A percentile compares a stretch with the other conserved stretches of the same genome.
Conservation (phyloP, 2,329 filamentous ascomycete species). For the Geoglossum cookeanum region DNA sequence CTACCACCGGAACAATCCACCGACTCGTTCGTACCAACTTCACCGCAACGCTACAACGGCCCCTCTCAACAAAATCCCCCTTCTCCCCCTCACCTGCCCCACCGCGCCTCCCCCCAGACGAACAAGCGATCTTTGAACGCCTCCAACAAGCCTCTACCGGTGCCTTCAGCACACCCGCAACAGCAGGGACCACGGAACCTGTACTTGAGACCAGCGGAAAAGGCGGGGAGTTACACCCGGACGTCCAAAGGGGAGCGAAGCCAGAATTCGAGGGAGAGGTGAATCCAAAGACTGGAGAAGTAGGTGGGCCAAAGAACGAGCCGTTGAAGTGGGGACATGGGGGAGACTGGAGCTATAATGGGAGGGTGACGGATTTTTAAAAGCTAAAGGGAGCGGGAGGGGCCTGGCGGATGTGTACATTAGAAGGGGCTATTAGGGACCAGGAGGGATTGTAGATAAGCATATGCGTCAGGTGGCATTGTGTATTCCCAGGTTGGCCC, state of each 20-base stretch:
- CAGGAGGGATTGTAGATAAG: too few species aligned
- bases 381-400: too few species aligned
- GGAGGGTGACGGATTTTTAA: conserved; percentile 79
- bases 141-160: conserved; percentile 62
- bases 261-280: conserved; percentile 86
- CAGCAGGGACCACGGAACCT: conserved; percentile 24
- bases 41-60: conserved; percentile 14
- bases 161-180: conserved; percentile 49
- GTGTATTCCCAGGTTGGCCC: too few species aligned
- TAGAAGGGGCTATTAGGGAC: too few species aligned
- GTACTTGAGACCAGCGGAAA: conserved; percentile 28
- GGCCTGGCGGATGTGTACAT: too few species aligned
- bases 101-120: conserved; percentile 67
- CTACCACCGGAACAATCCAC: not conserved
- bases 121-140: conserved; percentile 79
- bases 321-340: conserved; percentile 65
- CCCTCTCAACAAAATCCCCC: conserved; percentile 22
- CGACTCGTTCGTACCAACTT: not conserved
- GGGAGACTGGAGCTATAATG: conserved; percentile 87
- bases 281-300: conserved; percentile 87
- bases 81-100: conserved; percentile 29
- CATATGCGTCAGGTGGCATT: too few species aligned
- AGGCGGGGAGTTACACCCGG: conserved; percentile 48
- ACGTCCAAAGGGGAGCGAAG: conserved; percentile 55
- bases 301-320: conserved; percentile 94